These are phyloP conservation scores for Linnemannia zychae DNA, from an alignment of 192 early-diverging fungal genomes.

Conservation along the genomic window DNA sequence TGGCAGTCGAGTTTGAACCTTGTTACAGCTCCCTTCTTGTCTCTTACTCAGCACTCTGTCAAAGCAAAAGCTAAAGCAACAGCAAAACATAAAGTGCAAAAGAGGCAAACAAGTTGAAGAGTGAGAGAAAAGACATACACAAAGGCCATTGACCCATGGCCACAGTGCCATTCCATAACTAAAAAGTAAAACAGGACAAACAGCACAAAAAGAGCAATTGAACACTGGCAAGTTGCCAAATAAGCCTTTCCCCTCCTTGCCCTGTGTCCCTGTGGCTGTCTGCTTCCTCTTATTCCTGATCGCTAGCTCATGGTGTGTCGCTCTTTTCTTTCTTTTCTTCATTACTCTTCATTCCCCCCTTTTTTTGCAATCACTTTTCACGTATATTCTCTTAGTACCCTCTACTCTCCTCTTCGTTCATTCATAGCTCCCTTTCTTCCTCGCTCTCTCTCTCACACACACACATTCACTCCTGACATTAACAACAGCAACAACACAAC, in stretches of 20 bases:
- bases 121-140: not conserved
- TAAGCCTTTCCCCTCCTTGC: not conserved
- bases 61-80: not conserved
- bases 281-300: not conserved
- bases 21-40: not conserved
- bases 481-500: not conserved
- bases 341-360: not conserved
- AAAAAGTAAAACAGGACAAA: not conserved
- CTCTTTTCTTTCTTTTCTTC: not conserved
- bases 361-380: not conserved
- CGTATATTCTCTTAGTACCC: too few relatives aligned
- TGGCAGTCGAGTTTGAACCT: conserved; percentile 3
- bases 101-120: not conserved
- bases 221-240: not conserved
- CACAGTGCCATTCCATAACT: not conserved
- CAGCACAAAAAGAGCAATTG: not conserved
- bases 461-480: not conserved
- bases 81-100: not conserved
- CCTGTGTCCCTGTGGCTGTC: too few relatives aligned
- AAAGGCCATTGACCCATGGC: too few relatives aligned
- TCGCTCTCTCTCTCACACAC: not conserved
- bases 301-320: not conserved
- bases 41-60: conserved; percentile 1
- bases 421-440: not conserved
- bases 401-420: too few relatives aligned